Conservation (phyloP, 768 basidiomycete genomes). For the Panaeolus papilionaceus region DNA sequence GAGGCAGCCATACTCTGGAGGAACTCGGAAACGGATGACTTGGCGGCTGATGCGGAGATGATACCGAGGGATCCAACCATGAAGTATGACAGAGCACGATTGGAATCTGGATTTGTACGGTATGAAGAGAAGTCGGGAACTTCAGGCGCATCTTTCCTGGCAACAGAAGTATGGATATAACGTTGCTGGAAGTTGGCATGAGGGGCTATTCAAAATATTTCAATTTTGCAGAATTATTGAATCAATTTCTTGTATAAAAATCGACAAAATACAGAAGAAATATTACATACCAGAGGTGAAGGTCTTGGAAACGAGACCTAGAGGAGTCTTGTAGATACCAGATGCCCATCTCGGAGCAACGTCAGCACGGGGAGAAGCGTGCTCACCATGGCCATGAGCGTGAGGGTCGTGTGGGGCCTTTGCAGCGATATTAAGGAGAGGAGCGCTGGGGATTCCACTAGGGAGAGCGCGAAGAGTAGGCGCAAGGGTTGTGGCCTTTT, state of each 20-base stretch:
- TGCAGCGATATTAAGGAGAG: constrained; percentile 75
- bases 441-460: constrained; percentile 79
- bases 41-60: constrained; percentile 92
- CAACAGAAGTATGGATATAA: constrained; percentile 78
- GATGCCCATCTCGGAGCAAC: constrained; percentile 67
- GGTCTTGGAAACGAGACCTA: constrained; percentile 69
- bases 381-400: constrained; percentile 61
- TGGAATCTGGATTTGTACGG: constrained; percentile 66
- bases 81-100: constrained; percentile 86
- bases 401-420: constrained; percentile 68
- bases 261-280: neutral
- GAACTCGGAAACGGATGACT: constrained; percentile 93
- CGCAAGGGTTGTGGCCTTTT: constrained; percentile 82
- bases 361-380: constrained; percentile 62
- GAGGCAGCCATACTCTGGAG: constrained; percentile 96
- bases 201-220: constrained; percentile 45
- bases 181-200: constrained; percentile 68
- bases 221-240: neutral
- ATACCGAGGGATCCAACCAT: constrained; percentile 93
- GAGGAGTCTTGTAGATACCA: constrained; percentile 54
- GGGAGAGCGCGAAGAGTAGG: constrained; percentile 83
- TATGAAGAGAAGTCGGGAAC: constrained; percentile 92
- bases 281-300: constrained; percentile 62
- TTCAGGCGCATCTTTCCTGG: constrained; percentile 71
- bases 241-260: constrained; percentile 19